Evolutionary conservation across 192 early-diverging fungal genomes (phyloP).

Genomic region (Linnemannia hyalina): DNA sequence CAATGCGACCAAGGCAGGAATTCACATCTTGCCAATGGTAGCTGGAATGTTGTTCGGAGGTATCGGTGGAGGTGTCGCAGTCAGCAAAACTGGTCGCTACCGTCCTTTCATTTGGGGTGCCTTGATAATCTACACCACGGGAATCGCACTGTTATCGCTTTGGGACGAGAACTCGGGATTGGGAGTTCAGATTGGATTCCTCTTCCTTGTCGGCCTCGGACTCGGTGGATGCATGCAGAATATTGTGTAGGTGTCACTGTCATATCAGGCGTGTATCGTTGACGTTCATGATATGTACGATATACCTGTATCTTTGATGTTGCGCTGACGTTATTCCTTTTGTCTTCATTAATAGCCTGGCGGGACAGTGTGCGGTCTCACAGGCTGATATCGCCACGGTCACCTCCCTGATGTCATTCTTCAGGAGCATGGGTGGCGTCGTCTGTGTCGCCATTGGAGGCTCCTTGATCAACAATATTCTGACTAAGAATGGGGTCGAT

Average conservation of each 20-base stretch:
- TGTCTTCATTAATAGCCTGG: conserved; percentile 43
- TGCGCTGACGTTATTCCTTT: background rate
- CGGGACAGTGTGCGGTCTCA: conserved; percentile 77
- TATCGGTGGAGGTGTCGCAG: conserved; percentile 72
- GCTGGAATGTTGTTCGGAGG: conserved; percentile 69
- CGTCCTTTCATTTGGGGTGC: conserved; percentile 76
- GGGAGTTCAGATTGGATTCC: conserved; percentile 70
- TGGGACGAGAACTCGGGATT: conserved; percentile 59
- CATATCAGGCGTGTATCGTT: too few species aligned
- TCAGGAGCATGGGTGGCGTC: conserved; percentile 59
- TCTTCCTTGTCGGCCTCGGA: conserved; percentile 81
- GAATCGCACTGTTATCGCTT: conserved; percentile 70
- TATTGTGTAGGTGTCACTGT: conserved; percentile 57
- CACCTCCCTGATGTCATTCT: conserved; percentile 75
- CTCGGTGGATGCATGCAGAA: conserved; percentile 80
- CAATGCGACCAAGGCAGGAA: conserved; percentile 74
- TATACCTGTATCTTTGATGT: background rate
- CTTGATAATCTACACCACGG: conserved; percentile 67
- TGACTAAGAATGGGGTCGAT: conserved; percentile 41
- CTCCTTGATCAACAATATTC: conserved; percentile 53
- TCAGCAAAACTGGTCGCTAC: conserved; percentile 61
- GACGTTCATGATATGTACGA: too few species aligned
- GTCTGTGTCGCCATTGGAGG: conserved; percentile 58
- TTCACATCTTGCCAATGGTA: conserved; percentile 82
- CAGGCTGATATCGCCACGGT: conserved; percentile 72